Base-by-base conservation (phyloP, 352 stramenopile species). In the Phytopythium oedochilum region DNA sequence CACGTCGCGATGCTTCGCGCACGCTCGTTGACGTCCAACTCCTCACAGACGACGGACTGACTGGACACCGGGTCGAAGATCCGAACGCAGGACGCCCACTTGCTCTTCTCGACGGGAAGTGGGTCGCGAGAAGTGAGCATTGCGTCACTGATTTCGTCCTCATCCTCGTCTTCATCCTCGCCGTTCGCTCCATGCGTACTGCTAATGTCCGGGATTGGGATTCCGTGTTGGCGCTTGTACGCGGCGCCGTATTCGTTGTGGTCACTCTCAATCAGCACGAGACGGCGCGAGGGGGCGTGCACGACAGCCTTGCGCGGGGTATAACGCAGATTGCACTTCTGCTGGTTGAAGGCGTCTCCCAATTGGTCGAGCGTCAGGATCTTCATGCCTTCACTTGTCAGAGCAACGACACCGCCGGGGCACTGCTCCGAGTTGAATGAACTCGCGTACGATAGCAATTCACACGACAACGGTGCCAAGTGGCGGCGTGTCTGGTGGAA, bases 231-330 rank as follows among this genome's bases (percentile, higher is more conserved):
- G 31, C 82, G 73, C 57, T 98, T 98, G 65, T 98, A 94, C 39
- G 92, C 86, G 32, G 88, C 78, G 39, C 86, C 92, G 55, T 92
- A 98, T 42, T 98, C 93, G 66, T 99, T 99, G 66, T 98, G 92
- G 65, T 99, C 97, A 44, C 88, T 97, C 75, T 99, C 97, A 52
- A 99, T 91, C n/a, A 99, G 71, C 34, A 98, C 78, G 3, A 99
- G 68, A 42, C 96, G 77, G 52, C 91, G 73, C 10, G 80, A 88
- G 14, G 78, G 65, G 9, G 84, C 85, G 45, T 99, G 78, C 10
- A 98, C 64, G 3, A 97, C 92, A 45, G 98, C 97, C 66, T 96
- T 88, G 47, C 97, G 91, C 38, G 97, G 97, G 5, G 97, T 99
- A 73, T 99, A 99, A 17, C 96, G 79, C n/a, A 99, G 71, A 39